phyloP scores from a whole-genome alignment of 306 rosid species.

The Cercis canadensis region DNA sequence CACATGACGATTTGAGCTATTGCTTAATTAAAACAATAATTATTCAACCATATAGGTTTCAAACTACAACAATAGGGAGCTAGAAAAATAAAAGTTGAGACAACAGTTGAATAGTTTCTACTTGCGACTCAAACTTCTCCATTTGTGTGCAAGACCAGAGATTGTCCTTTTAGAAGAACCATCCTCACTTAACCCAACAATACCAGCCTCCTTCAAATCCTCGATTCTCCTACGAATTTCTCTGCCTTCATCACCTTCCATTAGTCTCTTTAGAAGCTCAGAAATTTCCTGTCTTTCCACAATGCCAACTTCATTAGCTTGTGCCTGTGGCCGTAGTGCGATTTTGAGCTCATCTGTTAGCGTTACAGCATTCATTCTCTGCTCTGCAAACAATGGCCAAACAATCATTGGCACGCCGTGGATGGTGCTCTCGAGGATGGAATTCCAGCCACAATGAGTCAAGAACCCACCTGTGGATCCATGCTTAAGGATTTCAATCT shows the following conservation, averaged over 20 bases:
- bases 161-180: conserved; percentile 45
- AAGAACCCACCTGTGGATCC: conserved; percentile 36
- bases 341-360: conserved; percentile 17
- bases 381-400: conserved; percentile 45
- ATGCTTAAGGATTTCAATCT: conserved; percentile 36
- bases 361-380: conserved; percentile 26
- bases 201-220: conserved; percentile 32
- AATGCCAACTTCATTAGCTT: conserved; percentile 25
- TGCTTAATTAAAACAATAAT: too few species aligned
- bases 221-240: conserved; percentile 2
- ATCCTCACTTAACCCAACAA: conserved; percentile 11
- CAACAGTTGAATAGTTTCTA: not conserved
- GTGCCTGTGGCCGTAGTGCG: conserved; percentile 28
- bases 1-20: too few species aligned
- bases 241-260: conserved; percentile 43
- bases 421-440: conserved; percentile 31
- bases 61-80: too few species aligned
- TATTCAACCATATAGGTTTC: too few species aligned
- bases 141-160: conserved; percentile 28
- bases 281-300: conserved; percentile 44
- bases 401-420: conserved; percentile 35
- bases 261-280: conserved; percentile 13
- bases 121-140: not conserved
- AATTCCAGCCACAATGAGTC: conserved; percentile 49
- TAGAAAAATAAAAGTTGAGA: too few species aligned